Evolutionary conservation across 352 stramenopile species (phyloP).

Genomic region (Globisporangium takayamanum): DNA sequence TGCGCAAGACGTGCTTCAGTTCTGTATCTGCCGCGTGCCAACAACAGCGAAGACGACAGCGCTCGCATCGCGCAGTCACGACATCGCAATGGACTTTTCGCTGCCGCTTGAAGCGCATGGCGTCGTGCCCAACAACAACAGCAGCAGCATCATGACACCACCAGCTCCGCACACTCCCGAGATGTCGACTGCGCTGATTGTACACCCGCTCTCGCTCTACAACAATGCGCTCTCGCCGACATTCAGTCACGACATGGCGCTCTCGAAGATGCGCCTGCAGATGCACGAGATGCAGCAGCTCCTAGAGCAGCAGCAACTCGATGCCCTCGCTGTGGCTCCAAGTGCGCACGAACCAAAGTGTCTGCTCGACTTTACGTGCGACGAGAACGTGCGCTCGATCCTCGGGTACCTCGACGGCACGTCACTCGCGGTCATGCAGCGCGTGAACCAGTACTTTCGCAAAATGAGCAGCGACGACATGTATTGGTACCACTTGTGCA

Average conservation of each 20-base stretch:
- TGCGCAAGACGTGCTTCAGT: slow-evolving; percentile 5
- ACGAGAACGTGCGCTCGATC: slow-evolving; percentile 61
- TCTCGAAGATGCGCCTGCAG: slow-evolving; percentile 24
- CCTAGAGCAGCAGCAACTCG: slow-evolving; percentile 1
- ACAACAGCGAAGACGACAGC: neutral
- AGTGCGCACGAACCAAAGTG: slow-evolving; percentile 12
- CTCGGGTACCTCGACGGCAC: slow-evolving; percentile 63
- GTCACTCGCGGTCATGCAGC: slow-evolving; percentile 50
- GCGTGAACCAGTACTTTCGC: slow-evolving; percentile 54
- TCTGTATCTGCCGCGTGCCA: neutral
- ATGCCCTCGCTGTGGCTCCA: neutral
- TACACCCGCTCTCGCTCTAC: slow-evolving; percentile 55
- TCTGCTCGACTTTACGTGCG: slow-evolving; percentile 68
- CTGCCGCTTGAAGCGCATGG: slow-evolving; percentile 11
- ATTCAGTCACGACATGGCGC: slow-evolving; percentile 32
- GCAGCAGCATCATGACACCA: neutral
- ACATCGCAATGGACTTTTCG: slow-evolving; percentile 8
- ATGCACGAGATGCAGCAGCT: slow-evolving; percentile 28
- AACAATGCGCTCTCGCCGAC: slow-evolving; percentile 22
- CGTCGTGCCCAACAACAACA: neutral
- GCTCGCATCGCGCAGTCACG: neutral
- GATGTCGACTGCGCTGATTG: slow-evolving; percentile 39
- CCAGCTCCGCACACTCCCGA: neutral
- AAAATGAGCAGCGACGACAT: slow-evolving; percentile 45
- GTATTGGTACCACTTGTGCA: slow-evolving; percentile 64